Evolutionary conservation across 2,329 filamentous ascomycete genomes (phyloP).

Genomic region (Penicillium vulpinum): DNA sequence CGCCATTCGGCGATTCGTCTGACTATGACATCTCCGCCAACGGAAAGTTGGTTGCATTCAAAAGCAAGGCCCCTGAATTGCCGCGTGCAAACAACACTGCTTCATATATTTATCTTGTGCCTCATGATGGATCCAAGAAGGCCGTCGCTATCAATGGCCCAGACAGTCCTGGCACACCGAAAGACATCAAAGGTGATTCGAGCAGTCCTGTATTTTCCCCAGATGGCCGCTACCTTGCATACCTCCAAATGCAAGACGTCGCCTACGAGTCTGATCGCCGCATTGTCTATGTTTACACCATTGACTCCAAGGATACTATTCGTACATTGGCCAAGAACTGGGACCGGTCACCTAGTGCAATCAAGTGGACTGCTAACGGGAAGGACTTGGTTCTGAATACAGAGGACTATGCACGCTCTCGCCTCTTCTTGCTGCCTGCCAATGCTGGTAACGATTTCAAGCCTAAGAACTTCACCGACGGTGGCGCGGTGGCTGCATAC

Average conservation of each 20-base stretch:
- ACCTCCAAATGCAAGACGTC: constrained; percentile 72
- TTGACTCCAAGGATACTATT: constrained; percentile 39
- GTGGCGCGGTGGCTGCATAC: constrained; percentile 33
- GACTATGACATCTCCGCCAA: constrained; percentile 68
- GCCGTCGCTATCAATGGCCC: constrained; percentile 45
- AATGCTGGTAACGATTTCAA: constrained; percentile 34
- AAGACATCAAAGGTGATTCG: constrained; percentile 58
- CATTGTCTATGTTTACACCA: constrained; percentile 45
- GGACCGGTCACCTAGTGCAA: constrained; percentile 55
- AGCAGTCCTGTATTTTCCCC: constrained; percentile 72
- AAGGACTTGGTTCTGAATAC: constrained; percentile 70
- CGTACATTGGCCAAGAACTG: constrained; percentile 43
- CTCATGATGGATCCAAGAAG: constrained; percentile 62
- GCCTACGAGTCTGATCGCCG: constrained; percentile 80
- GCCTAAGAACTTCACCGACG: constrained; percentile 40
- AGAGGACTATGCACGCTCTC: constrained; percentile 64
- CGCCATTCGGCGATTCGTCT: constrained; percentile 73
- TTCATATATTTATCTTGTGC: constrained; percentile 74
- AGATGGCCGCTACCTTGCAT: constrained; percentile 69
- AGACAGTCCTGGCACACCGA: constrained; percentile 41
- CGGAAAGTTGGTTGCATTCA: constrained; percentile 43
- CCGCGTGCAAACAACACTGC: constrained; percentile 67
- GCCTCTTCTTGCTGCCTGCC: constrained; percentile 38
- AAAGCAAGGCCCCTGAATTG: constrained; percentile 46
- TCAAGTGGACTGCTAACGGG: constrained; percentile 56